Base-by-base conservation (phyloP, 1,139 yeast genomes). In the Casaregolazyma suthepensis region DNA sequence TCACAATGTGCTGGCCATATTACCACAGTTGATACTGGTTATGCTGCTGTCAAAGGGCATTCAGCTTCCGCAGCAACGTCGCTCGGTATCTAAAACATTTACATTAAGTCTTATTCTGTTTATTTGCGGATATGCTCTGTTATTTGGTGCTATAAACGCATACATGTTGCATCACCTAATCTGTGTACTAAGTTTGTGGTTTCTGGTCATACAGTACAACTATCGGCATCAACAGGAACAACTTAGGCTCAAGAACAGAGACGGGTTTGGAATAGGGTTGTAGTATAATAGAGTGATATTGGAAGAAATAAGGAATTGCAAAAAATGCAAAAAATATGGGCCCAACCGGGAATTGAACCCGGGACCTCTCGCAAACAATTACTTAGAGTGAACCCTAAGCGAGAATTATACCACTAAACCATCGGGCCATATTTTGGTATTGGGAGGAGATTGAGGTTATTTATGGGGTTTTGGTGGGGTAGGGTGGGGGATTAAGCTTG, bases 371-470 rank as follows among this genome's bases (percentile, higher is more conserved):
- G 65, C 68, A 65, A 68, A 53, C 59, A 52, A 57, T 35, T 35
- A 35, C 59, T 55, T 57, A 58, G 55, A 53, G 63, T 59, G 48
- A 52, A 54, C 63, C 73, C 73, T 67, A 69, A 69, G 72, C 72
- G 71, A 67, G 73, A 68, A 70, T 69, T 71, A 70, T 69, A 69
- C 74, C 74, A 69, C 72, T 71, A 68, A 71, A 71, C 72, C 70
- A 72, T 61, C 61, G 61, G 63, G 63, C 63, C 63, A n/a, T 19
- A 19, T 22, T 19, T 12, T 42, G 45, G 13, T 12, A 38, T 7
- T 2, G 15, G 17, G 22, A 9, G 5, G 22, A n/a, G 15, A 13
- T 42, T 18, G 22, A 42, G 6, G 19, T 15, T 19, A 42, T 42
- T 17, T 42, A 22, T 17, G 26, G 26, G 9, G 18, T 7, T 26